These are phyloP conservation scores for Smittium culicis DNA, from an alignment of 371 early-diverging fungal genomes.

Conservation along the genomic window DNA sequence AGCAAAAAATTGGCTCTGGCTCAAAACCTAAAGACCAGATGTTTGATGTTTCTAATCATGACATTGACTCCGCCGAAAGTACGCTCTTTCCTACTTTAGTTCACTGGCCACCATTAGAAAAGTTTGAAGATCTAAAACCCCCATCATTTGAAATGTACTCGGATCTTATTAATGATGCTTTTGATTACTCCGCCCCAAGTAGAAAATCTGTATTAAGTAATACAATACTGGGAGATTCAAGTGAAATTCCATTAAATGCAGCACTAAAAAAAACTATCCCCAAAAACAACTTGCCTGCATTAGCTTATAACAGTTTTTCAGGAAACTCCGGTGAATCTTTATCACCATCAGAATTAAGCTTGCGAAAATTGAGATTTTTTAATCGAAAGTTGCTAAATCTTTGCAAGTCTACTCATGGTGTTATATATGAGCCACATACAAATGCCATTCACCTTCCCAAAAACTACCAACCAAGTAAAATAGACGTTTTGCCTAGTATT, in stretches of 20 bases:
- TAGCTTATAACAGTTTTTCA: no score
- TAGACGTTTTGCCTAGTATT: no score
- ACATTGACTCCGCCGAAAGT: background rate
- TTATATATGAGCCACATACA: constrained; percentile 32
- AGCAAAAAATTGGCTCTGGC: background rate
- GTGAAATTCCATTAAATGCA: background rate
- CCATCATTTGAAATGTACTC: background rate
- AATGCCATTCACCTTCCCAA: constrained; percentile 25
- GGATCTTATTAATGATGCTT: background rate
- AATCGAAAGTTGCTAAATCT: background rate
- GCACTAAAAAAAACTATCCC: background rate
- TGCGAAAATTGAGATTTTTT: background rate
- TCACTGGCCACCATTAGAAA: background rate
- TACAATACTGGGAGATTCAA: constrained; percentile 2
- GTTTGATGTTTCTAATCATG: background rate
- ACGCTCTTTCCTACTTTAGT: background rate
- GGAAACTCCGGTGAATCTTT: background rate
- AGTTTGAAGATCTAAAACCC: constrained; percentile 3
- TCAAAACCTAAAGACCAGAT: background rate
- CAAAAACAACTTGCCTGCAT: background rate
- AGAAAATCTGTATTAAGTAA: background rate
- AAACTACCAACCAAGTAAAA: constrained; percentile 20
- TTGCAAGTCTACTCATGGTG: constrained; percentile 13
- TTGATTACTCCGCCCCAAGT: background rate
- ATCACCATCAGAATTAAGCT: background rate